Conservation (phyloP, 768 basidiomycete genomes). For the Pleurotus djamor region DNA sequence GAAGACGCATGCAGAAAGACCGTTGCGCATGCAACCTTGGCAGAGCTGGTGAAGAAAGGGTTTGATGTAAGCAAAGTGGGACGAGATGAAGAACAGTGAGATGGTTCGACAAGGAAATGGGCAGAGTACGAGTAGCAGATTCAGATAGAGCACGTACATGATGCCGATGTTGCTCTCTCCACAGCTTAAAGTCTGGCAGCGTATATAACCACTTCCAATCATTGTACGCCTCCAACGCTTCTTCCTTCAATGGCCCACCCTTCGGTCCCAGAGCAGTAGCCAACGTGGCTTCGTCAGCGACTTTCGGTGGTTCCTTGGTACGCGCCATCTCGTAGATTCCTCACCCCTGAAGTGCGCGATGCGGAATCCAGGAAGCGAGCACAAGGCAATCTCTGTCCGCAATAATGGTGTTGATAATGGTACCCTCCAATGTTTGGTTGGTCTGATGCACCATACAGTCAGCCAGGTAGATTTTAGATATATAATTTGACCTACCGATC, state of each 20-base stretch:
- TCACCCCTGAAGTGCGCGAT: too few relatives aligned
- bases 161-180: not conserved
- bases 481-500: too few relatives aligned
- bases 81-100: not conserved
- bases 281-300: not conserved
- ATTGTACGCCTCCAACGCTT: not conserved
- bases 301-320: not conserved
- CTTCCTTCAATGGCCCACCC: not conserved
- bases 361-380: too few relatives aligned
- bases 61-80: not conserved
- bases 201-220: not conserved
- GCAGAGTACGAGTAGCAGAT: not conserved
- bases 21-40: not conserved
- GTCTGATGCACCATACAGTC: too few relatives aligned
- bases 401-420: too few relatives aligned
- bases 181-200: not conserved
- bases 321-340: not conserved
- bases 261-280: not conserved
- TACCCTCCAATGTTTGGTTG: too few relatives aligned
- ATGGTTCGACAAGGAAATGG: too few relatives aligned
- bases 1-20: not conserved
- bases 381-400: too few relatives aligned
- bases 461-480: too few relatives aligned
- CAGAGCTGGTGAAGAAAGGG: not conserved
- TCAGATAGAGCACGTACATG: not conserved